Base-by-base conservation (phyloP, 768 basidiomycete species). In the Tulasnella sp. region DNA sequence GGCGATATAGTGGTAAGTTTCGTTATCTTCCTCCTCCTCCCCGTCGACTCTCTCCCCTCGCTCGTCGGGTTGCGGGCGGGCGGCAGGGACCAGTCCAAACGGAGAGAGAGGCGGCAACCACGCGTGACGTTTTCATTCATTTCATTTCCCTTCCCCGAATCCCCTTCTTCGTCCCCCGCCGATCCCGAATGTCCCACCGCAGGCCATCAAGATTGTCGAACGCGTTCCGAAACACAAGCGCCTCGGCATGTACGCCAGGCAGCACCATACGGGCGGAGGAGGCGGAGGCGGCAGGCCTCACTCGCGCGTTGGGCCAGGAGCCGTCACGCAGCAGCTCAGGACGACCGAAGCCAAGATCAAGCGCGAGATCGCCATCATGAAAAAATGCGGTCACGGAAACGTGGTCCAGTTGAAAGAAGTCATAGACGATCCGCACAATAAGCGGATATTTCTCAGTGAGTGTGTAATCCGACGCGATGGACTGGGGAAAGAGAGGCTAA, bases 341-440 rank as follows among this genome's bases (percentile, higher is more conserved):
- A 89, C 87, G 29, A 87, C 88, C 36, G 93, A 94, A 78, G 84
- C 87, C 75, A 93, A 94, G 82, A 94, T 97, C 74, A 85, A 88
- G 76, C 90, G 89, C 80, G 96, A 98, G 81, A 95, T 98, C 73
- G 97, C 97, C 2, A 95, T 98, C 80, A 97, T 99, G 93, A 98
- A 98, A 83, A 95, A 97, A 78, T 90, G 92, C 77, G 83, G 89
- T 63, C 94, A 97, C 78, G 89, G 91, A 0, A 89, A 97, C 79
- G 89, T 97, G 73, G 94, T 98, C 12, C 84, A 90, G 75, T 85
- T 99, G 72, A 88, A 88, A 76, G 95, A 98, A 80, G 94, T 98
- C 78, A 95, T 99, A 74, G 95, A 98, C 80, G 97, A 98, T 80
- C 86, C 88, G 52, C 85, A 90, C 75, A 86, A 87, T 66, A 90